phyloP scores from a whole-genome alignment of 768 basidiomycete species.

The Pleurotus pulmonarius region DNA sequence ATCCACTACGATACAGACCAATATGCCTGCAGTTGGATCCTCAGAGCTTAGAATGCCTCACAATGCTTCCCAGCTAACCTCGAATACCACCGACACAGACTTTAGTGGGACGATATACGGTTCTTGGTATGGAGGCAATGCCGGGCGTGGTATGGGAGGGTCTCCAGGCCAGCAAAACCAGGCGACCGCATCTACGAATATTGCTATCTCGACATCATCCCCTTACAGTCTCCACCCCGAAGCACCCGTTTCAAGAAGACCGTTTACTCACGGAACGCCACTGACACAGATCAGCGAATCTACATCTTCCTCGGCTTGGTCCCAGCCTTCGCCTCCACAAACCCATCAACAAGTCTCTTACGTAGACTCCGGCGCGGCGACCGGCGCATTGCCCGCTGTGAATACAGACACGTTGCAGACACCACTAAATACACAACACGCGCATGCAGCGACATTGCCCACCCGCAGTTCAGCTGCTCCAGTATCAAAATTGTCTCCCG shows the following conservation, averaged over 20 bases:
- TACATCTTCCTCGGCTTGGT: neutral
- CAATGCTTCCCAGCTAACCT: neutral
- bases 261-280: constrained; percentile 1
- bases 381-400: neutral
- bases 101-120: neutral
- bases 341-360: neutral
- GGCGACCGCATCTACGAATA: neutral
- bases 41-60: neutral
- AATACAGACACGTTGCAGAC: neutral
- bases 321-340: neutral
- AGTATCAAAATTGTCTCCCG: neutral
- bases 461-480: neutral
- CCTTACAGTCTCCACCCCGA: neutral
- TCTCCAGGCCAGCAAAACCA: neutral
- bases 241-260: neutral
- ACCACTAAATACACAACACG: neutral
- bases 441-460: no score
- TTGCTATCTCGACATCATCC: neutral
- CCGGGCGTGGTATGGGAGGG: neutral
- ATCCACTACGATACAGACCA: neutral
- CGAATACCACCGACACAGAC: neutral
- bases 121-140: neutral
- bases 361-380: neutral
- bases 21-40: neutral
- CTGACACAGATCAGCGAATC: constrained; percentile 6